Evolutionary conservation across 2,329 filamentous ascomycete species (phyloP), one percentile per base, ranked within the genome.

Genomic region (Thielaviopsis musarum): DNA sequence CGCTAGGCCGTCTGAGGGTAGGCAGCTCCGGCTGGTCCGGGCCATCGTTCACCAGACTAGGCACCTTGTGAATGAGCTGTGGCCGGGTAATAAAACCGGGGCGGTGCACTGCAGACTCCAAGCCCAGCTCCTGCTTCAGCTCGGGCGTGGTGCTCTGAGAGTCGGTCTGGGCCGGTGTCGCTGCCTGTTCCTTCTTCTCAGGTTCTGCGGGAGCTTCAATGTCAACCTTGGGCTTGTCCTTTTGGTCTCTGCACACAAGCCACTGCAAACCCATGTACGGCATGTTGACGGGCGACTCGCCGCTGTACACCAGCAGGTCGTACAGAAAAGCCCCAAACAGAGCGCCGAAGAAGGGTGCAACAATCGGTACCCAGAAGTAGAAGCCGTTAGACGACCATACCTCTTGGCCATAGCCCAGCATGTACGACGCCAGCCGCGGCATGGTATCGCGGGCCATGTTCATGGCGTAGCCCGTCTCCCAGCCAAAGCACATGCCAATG

Each of bases 311-410:
- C 67, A 87, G 80, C 1, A 79, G 66, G 67, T 87, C 83, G 66
- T 87, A 87, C 24, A 87, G 64, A 67, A 83, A 81, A 1, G 80
- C 84, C 2, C 84, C 84, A 63, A 84, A 80, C 0, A 75, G 69
- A 64, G 76, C 80, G 5, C 85, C 85, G 10, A 78, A 68, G 66
- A 88, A 87, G 0, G 85, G 85, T 1, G 83, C 77, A 3, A 89
- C 80, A 74, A 89, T 85, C 0, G 85, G 85, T 21, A 88, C 80
- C 84, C 83, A 88, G 67, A 88, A 88, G 66, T 87, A 89, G 66
- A 87, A 85, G 13, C 75, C 75, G 1, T 84, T 83, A 0, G 81
- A 79, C 10, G 74, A 76, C 81, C 83, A 88, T 0, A 88, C 84
- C 56, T 83, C 77, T 55, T 68, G 69, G 0, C 83, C 83, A 66